Evolutionary conservation across 2,329 filamentous ascomycete genomes (phyloP).

Genomic region (Ophiostoma sp.): DNA sequence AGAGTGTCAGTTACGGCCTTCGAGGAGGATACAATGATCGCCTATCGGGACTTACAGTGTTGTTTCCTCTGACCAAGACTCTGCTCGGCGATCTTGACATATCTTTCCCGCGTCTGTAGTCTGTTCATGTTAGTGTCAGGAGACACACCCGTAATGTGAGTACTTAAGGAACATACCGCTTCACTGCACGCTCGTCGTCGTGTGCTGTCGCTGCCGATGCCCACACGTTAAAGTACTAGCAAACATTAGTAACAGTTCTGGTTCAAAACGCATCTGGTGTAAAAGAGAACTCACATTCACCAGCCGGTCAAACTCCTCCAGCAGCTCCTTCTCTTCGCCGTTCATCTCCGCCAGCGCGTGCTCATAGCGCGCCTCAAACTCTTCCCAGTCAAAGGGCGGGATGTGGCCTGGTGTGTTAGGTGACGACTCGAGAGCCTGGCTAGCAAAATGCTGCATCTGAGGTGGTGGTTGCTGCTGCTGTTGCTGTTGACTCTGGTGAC

Average conservation of each 20-base stretch:
- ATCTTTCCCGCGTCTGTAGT: constrained; percentile 74
- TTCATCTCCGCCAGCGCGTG: constrained; percentile 64
- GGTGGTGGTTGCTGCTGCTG: neutral
- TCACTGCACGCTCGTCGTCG: constrained; percentile 74
- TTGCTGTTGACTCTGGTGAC: constrained; percentile 30
- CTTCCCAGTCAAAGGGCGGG: constrained; percentile 69
- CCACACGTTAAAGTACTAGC: constrained; percentile 74
- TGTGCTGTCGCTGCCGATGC: constrained; percentile 68
- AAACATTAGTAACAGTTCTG: neutral
- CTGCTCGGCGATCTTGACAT: constrained; percentile 73
- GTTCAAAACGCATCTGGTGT: too few relatives aligned
- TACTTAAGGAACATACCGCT: constrained; percentile 57
- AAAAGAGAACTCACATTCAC: constrained; percentile 53
- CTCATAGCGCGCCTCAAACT: constrained; percentile 70
- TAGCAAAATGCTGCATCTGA: constrained; percentile 6
- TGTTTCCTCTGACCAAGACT: constrained; percentile 71
- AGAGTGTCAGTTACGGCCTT: constrained; percentile 30
- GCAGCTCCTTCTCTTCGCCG: constrained; percentile 62
- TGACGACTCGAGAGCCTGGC: constrained; percentile 32
- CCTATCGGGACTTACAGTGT: constrained; percentile 64
- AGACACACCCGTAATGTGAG: neutral
- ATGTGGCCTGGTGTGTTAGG: constrained; percentile 56
- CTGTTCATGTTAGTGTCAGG: constrained; percentile 43
- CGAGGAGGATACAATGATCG: neutral
- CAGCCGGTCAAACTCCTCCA: constrained; percentile 67